Percentiles rank a stretch among this genome's conserved stretches.
Conservation (phyloP, 1,284 basidiomycete genomes). For the Mycena sp. region DNA sequence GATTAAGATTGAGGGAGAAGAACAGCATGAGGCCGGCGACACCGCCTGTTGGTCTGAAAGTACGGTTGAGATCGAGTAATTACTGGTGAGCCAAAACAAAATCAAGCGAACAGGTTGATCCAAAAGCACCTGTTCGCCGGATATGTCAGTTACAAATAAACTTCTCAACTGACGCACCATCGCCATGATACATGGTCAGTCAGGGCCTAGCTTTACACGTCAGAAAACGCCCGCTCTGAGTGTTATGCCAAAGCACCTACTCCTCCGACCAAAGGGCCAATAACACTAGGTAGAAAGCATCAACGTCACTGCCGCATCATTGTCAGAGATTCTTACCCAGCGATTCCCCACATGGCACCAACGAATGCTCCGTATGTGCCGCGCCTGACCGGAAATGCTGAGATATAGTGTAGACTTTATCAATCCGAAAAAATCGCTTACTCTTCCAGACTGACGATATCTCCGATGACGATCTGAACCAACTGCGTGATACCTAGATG, state of each 20-base stretch:
- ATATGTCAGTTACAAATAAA: neutral
- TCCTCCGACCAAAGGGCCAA: constrained; percentile 75
- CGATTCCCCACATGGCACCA: constrained; percentile 48
- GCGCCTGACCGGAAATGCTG: constrained; percentile 54
- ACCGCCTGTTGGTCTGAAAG: constrained; percentile 75
- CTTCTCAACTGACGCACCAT: constrained; percentile 52
- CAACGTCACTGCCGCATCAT: neutral
- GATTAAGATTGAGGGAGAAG: constrained; percentile 87
- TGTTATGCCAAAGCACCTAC: constrained; percentile 48
- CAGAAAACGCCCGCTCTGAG: neutral
- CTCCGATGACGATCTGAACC: constrained; percentile 78
- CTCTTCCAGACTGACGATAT: constrained; percentile 82
- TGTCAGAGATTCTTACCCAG: constrained; percentile 15
- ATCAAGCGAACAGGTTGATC: constrained; percentile 67
- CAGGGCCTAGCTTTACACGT: constrained; percentile 54
- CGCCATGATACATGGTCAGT: constrained; percentile 80
- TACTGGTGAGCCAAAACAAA: neutral
- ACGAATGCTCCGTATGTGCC: constrained; percentile 79
- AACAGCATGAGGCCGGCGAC: constrained; percentile 78
- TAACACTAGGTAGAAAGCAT: constrained; percentile 4
- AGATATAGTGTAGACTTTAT: neutral
- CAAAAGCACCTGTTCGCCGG: constrained; percentile 63
- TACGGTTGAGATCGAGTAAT: constrained; percentile 3
- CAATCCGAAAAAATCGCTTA: constrained; percentile 42
- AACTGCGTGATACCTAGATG: constrained; percentile 31